Evolutionary conservation across 768 basidiomycete species (phyloP).

Genomic region (Naganishia onofrii): DNA sequence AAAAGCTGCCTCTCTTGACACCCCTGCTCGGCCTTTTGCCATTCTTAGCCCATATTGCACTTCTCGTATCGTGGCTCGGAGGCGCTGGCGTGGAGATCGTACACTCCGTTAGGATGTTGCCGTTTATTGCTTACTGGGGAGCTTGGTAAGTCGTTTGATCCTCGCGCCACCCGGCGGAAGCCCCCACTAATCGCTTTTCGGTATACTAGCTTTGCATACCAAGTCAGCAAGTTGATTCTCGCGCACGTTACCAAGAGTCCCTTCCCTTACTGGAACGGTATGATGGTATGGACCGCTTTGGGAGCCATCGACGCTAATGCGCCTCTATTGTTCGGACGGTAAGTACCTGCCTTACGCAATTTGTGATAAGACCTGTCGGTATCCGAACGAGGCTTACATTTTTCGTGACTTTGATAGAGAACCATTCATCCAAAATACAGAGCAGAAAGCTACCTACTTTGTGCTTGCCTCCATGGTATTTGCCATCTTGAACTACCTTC

Average conservation of each 20-base stretch:
- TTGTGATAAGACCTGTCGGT: too few relatives aligned
- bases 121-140: constrained; percentile 92
- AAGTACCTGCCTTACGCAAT: constrained; percentile 40
- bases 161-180: not conserved
- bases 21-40: constrained; percentile 78
- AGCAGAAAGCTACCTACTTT: constrained; percentile 64
- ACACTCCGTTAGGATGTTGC: constrained; percentile 72
- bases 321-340: constrained; percentile 67
- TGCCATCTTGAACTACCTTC: constrained; percentile 68
- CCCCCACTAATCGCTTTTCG: not conserved
- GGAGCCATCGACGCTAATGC: constrained; percentile 81
- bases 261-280: constrained; percentile 82
- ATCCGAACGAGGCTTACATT: not conserved
- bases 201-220: constrained; percentile 53
- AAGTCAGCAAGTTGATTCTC: constrained; percentile 87
- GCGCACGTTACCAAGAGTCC: constrained; percentile 80
- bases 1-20: constrained; percentile 51
- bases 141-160: constrained; percentile 40
- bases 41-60: constrained; percentile 66
- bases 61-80: constrained; percentile 79
- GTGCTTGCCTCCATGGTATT: constrained; percentile 69
- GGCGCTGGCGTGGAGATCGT: constrained; percentile 72
- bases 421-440: constrained; percentile 72
- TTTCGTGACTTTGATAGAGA: constrained; percentile 52
- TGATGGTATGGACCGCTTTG: constrained; percentile 77